Percentiles rank a stretch among this genome's conserved stretches.
Conservation (phyloP, 345 rosid species). For the Gossypioides kirkii region DNA sequence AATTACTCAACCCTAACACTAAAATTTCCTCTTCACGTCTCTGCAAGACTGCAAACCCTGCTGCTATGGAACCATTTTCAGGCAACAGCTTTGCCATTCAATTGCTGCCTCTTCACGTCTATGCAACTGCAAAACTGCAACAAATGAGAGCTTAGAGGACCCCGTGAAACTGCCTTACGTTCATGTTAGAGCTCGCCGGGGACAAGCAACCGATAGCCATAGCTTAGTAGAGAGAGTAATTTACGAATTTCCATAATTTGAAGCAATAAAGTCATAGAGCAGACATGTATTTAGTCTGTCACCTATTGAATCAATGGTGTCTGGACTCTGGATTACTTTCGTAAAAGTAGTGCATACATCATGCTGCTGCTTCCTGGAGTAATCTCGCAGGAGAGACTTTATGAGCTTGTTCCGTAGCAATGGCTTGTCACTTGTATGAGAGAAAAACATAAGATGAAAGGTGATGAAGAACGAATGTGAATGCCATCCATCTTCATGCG, state of each 20-base stretch:
- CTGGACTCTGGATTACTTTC: too few relatives aligned
- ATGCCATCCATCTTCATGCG: constrained; percentile 66
- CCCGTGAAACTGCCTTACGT: constrained; percentile 62
- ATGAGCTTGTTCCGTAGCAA: constrained; percentile 51
- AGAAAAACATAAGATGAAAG: constrained; percentile 57
- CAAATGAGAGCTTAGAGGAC: constrained; percentile 38
- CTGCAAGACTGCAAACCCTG: too few relatives aligned
- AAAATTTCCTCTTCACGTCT: too few relatives aligned
- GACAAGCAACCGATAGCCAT: constrained; percentile 79
- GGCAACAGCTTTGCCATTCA: too few relatives aligned
- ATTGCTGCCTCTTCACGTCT: too few relatives aligned
- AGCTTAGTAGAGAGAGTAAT: constrained; percentile 76
- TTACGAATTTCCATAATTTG: not conserved
- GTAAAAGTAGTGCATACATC: constrained; percentile 51
- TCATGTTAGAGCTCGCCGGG: constrained; percentile 75
- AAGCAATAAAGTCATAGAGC: not conserved
- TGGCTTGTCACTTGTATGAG: constrained; percentile 24
- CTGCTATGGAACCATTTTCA: too few relatives aligned
- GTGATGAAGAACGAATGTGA: constrained; percentile 56
- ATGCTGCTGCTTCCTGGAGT: constrained; percentile 47
- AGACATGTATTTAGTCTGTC: not conserved
- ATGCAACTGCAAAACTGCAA: constrained; percentile 26
- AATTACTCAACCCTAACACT: too few relatives aligned
- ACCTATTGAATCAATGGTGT: too few relatives aligned
- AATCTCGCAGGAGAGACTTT: constrained; percentile 64